These are phyloP conservation scores for Nemania sp. DNA, from an alignment of 2,329 filamentous ascomycete species.

Conservation along the genomic window DNA sequence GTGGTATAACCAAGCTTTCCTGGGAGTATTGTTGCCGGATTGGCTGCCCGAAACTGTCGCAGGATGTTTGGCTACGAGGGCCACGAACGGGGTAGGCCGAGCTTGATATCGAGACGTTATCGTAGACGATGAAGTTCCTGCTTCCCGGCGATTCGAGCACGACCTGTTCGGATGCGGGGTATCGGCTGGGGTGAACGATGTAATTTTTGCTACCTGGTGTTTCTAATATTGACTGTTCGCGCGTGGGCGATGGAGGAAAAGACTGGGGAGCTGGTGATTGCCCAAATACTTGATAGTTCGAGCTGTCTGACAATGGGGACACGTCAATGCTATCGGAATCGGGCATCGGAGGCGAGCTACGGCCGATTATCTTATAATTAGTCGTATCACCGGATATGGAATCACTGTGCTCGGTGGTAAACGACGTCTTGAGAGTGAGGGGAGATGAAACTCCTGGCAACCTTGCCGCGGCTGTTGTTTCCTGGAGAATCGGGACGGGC, in stretches of 20 bases:
- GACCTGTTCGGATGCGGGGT: constrained; percentile 31
- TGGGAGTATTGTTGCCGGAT: constrained; percentile 57
- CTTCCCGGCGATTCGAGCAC: constrained; percentile 41
- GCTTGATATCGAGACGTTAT: constrained; percentile 46
- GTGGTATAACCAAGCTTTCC: constrained; percentile 62
- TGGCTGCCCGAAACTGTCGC: constrained; percentile 40
- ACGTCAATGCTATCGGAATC: constrained; percentile 48
- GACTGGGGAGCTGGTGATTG: constrained; percentile 53
- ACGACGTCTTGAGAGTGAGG: constrained; percentile 43
- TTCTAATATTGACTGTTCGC: constrained; percentile 36
- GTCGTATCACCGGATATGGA: constrained; percentile 52
- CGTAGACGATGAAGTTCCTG: constrained; percentile 58
- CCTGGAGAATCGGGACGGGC: constrained; percentile 39
- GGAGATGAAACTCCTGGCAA: constrained; percentile 26
- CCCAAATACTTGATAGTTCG: constrained; percentile 55
- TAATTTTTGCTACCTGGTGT: constrained; percentile 30
- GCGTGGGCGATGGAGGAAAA: constrained; percentile 42
- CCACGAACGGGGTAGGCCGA: constrained; percentile 40
- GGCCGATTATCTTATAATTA: constrained; percentile 59
- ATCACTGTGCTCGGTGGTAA: constrained; percentile 44
- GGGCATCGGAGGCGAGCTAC: constrained; percentile 47
- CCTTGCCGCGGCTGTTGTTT: constrained; percentile 29
- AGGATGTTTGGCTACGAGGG: constrained; percentile 38
- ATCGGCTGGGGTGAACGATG: constrained; percentile 20
- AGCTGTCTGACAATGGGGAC: constrained; percentile 47